A percentile compares a stretch with the other conserved stretches of the same genome.
Conservation (phyloP, 306 rosid genomes). For the Geum urbanum region DNA sequence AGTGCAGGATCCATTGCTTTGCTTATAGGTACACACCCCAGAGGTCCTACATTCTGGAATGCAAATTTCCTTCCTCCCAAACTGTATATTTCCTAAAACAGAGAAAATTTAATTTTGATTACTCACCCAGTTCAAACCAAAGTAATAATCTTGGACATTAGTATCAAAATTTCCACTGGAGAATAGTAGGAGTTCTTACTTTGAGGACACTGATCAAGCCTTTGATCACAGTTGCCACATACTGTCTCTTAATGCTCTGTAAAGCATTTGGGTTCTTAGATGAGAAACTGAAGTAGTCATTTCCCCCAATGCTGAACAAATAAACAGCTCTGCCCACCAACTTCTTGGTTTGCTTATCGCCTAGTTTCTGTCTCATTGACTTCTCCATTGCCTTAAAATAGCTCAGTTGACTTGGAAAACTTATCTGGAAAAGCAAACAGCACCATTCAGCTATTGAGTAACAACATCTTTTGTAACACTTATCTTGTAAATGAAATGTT, state of each 20-base stretch:
- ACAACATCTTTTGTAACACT: neutral
- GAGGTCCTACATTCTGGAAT: slow-evolving; percentile 18
- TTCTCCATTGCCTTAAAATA: slow-evolving; percentile 6
- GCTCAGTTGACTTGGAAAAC: neutral
- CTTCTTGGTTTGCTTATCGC: neutral
- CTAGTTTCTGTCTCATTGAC: neutral
- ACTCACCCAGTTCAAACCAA: neutral
- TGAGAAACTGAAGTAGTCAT: slow-evolving; percentile 1
- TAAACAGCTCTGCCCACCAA: slow-evolving; percentile 7
- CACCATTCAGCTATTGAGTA: neutral
- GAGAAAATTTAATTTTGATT: neutral
- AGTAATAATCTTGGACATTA: neutral
- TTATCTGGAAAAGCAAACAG: neutral
- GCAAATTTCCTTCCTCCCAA: slow-evolving; percentile 11
- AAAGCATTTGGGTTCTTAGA: neutral
- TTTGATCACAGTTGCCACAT: slow-evolving; percentile 6
- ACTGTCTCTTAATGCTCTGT: neutral
- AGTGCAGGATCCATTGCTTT: slow-evolving; percentile 8
- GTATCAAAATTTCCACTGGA: neutral
- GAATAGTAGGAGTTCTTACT: neutral
- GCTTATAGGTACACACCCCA: slow-evolving; percentile 29
- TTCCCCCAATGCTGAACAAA: slow-evolving; percentile 10
- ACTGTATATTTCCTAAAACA: neutral
- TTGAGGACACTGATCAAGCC: neutral
- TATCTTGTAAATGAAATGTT: neutral